These are phyloP conservation scores for Breviolum minutum DNA, from an alignment of 73 alveolate genomes.

Conservation along the genomic window DNA sequence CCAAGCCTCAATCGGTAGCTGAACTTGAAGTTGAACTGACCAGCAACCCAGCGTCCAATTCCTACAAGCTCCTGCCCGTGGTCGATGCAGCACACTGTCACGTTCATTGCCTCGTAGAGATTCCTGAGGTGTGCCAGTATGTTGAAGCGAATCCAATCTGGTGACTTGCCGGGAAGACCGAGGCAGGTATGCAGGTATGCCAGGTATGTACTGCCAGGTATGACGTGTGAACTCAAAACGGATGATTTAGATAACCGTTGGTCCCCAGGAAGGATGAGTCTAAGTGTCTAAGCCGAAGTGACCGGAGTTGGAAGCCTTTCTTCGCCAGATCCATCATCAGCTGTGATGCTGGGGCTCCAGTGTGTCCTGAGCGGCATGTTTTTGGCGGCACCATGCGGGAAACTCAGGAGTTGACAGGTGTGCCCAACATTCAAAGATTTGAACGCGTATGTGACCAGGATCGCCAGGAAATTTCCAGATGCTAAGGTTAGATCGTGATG, in stretches of 20 bases:
- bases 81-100: too few relatives aligned
- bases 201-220: too few relatives aligned
- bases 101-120: background rate
- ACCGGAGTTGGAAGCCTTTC: background rate
- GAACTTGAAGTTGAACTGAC: conserved; percentile 36
- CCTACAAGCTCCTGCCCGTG: background rate
- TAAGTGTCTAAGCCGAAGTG: too few relatives aligned
- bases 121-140: conserved; percentile 27
- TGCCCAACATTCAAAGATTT: too few relatives aligned
- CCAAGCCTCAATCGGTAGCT: conserved; percentile 53
- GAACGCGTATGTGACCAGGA: background rate
- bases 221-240: too few relatives aligned
- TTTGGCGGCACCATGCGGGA: conserved; percentile 69
- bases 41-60: conserved; percentile 29
- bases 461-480: too few relatives aligned
- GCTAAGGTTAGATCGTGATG: conserved; percentile 81
- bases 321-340: conserved; percentile 29
- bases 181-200: conserved; percentile 1
- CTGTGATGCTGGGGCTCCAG: conserved; percentile 84
- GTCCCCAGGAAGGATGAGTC: too few relatives aligned
- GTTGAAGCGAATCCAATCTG: conserved; percentile 47
- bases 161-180: conserved; percentile 38
- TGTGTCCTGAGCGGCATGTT: conserved; percentile 83
- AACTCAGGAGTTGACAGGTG: background rate
- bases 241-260: too few relatives aligned